phyloP scores from a whole-genome alignment of 1,284 basidiomycete genomes.

The Boletus sp. region DNA sequence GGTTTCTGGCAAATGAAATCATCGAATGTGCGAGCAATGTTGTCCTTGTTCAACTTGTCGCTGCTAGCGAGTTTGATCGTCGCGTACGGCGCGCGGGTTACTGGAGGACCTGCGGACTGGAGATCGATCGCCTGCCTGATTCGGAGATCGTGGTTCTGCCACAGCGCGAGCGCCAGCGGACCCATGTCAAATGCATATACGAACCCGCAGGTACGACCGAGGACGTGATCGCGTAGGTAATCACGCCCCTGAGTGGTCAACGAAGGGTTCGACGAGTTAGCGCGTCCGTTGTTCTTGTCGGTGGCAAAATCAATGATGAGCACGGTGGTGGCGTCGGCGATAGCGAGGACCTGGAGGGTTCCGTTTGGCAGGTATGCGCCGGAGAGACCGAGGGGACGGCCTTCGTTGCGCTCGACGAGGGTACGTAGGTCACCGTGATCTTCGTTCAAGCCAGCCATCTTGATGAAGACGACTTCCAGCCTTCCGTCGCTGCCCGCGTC shows the following conservation, averaged over 20 bases:
- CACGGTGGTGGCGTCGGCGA: constrained; percentile 29
- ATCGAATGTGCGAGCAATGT: constrained; percentile 42
- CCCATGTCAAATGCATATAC: constrained; percentile 43
- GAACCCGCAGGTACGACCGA: constrained; percentile 36
- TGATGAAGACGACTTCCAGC: constrained; percentile 17
- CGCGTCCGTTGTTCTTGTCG: constrained; percentile 36
- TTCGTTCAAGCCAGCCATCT: constrained; percentile 23
- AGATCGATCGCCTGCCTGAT: constrained; percentile 49
- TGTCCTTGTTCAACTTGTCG: constrained; percentile 34
- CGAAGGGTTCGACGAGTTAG: constrained; percentile 18
- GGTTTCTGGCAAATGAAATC: constrained; percentile 34
- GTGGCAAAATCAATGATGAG: constrained; percentile 26
- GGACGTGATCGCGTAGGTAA: constrained; percentile 30
- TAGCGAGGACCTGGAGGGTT: constrained; percentile 24
- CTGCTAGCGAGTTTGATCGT: constrained; percentile 42
- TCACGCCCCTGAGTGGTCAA: constrained; percentile 18
- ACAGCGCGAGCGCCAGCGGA: constrained; percentile 35
- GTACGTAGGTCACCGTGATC: constrained; percentile 21
- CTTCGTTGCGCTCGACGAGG: constrained; percentile 32
- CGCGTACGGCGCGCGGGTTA: constrained; percentile 38
- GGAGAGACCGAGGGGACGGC: constrained; percentile 32
- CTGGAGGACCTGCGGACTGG: constrained; percentile 43
- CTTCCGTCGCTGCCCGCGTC: constrained; percentile 25
- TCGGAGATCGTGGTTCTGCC: constrained; percentile 34
- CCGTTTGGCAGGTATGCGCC: constrained; percentile 20